phyloP scores from a whole-genome alignment of 352 stramenopile genomes.

The Pythium guiyangense region DNA sequence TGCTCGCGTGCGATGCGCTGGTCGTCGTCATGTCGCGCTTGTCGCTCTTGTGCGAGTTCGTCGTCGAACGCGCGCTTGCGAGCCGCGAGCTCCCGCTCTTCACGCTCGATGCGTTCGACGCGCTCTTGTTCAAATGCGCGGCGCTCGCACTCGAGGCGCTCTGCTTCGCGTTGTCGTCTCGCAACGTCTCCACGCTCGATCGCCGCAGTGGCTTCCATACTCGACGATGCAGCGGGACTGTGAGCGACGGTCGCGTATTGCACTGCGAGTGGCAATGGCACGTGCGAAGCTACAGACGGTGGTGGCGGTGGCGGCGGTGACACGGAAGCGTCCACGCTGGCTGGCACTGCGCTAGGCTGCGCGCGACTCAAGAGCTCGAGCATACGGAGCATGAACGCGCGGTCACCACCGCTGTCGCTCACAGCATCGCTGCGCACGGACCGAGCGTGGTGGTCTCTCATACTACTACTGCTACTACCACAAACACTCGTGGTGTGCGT shows the following conservation, averaged over 20 bases:
- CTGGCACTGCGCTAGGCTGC: conserved; percentile 7
- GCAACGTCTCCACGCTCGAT: not conserved
- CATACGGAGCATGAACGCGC: conserved; percentile 54
- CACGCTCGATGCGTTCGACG: conserved; percentile 25
- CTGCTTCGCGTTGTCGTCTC: conserved; percentile 18
- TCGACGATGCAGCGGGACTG: not conserved
- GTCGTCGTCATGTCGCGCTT: conserved; percentile 32
- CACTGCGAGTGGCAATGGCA: too few species aligned
- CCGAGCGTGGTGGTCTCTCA: not conserved
- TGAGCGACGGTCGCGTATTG: not conserved
- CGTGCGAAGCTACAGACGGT: not conserved
- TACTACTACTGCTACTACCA: not conserved
- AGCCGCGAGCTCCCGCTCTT: conserved; percentile 30
- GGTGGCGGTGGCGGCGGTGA: not conserved
- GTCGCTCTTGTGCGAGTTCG: conserved; percentile 29
- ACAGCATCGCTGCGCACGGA: not conserved
- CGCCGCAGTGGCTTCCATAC: not conserved
- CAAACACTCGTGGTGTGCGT: conserved; percentile 22
- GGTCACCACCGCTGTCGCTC: conserved; percentile 15
- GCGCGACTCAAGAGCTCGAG: conserved; percentile 58
- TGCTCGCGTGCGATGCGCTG: conserved; percentile 22
- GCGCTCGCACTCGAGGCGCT: conserved; percentile 38
- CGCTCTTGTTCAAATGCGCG: conserved; percentile 43
- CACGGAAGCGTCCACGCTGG: not conserved
- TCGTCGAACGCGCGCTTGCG: conserved; percentile 39